Conservation (phyloP, 768 basidiomycete species). For the Tricholomella constricta region DNA sequence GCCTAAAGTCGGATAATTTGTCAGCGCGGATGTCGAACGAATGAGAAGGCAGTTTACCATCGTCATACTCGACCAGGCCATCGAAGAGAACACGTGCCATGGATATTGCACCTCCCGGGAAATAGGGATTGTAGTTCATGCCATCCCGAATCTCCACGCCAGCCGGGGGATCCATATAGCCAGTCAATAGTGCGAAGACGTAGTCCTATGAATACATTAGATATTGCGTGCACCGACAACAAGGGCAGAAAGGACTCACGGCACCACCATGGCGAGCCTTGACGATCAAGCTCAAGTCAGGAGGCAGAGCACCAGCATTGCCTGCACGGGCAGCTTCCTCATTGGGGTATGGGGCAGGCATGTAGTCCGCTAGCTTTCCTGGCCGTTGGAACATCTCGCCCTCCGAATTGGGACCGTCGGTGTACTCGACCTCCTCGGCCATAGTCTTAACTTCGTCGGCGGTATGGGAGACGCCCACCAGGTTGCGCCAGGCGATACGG, state of each 20-base stretch:
- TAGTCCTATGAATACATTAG: slow-evolving; percentile 70
- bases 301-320: slow-evolving; percentile 94
- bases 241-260: slow-evolving; percentile 52
- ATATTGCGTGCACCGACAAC: not conserved
- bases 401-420: slow-evolving; percentile 90
- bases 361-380: slow-evolving; percentile 96
- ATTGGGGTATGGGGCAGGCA: slow-evolving; percentile 94
- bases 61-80: slow-evolving; percentile 94
- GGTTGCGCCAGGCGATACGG: slow-evolving; percentile 99
- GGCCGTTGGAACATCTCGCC: slow-evolving; percentile 99
- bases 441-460: slow-evolving; percentile 85
- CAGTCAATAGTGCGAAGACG: slow-evolving; percentile 94
- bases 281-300: slow-evolving; percentile 94
- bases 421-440: slow-evolving; percentile 97
- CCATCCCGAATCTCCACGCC: slow-evolving; percentile 94
- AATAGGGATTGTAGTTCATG: slow-evolving; percentile 99
- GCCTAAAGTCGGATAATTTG: slow-evolving; percentile 41
- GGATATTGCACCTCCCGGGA: slow-evolving; percentile 97
- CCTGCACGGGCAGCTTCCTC: slow-evolving; percentile 95
- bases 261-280: slow-evolving; percentile 98
- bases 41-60: slow-evolving; percentile 56
- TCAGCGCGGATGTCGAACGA: not conserved
- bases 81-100: slow-evolving; percentile 98
- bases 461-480: slow-evolving; percentile 97
- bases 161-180: slow-evolving; percentile 95